Evolutionary conservation across 352 stramenopile genomes (phyloP).

Genomic region (Globisporangium cederbergense): DNA sequence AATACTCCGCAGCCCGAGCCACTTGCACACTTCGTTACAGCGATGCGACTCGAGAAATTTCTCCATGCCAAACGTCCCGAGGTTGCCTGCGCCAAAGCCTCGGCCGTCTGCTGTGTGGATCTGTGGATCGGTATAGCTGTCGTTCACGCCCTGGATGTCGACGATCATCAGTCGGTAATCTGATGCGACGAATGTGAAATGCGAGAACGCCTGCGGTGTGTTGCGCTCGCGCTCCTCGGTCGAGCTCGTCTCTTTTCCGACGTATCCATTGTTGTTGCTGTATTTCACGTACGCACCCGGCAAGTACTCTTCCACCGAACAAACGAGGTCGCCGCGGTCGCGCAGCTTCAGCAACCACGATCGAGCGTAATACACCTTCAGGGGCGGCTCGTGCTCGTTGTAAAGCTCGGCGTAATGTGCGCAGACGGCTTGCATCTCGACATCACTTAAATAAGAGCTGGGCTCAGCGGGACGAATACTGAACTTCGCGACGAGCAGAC

Average conservation of each 20-base stretch:
- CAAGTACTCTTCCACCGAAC: conserved; percentile 76
- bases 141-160: conserved; percentile 83
- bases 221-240: conserved; percentile 82
- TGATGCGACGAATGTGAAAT: conserved; percentile 82
- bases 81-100: conserved; percentile 80
- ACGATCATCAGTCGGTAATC: conserved; percentile 86
- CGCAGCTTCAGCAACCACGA: conserved; percentile 77
- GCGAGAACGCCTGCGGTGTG: conserved; percentile 79
- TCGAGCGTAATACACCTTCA: conserved; percentile 80
- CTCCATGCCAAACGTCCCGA: conserved; percentile 84
- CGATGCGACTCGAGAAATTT: conserved; percentile 85
- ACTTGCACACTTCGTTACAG: conserved; percentile 85
- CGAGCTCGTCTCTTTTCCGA: conserved; percentile 73
- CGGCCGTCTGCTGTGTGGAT: conserved; percentile 79
- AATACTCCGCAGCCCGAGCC: conserved; percentile 71
- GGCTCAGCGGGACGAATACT: conserved; percentile 61
- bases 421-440: conserved; percentile 88
- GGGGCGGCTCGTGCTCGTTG: conserved; percentile 78
- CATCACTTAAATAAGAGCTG: conserved; percentile 78
- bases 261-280: conserved; percentile 85
- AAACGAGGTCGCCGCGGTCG: conserved; percentile 61
- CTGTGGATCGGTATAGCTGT: conserved; percentile 83
- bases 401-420: conserved; percentile 84
- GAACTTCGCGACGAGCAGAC: conserved; percentile 72
- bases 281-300: conserved; percentile 85